Base-by-base conservation (phyloP, 345 rosid genomes). In the Hibiscus trionum region DNA sequence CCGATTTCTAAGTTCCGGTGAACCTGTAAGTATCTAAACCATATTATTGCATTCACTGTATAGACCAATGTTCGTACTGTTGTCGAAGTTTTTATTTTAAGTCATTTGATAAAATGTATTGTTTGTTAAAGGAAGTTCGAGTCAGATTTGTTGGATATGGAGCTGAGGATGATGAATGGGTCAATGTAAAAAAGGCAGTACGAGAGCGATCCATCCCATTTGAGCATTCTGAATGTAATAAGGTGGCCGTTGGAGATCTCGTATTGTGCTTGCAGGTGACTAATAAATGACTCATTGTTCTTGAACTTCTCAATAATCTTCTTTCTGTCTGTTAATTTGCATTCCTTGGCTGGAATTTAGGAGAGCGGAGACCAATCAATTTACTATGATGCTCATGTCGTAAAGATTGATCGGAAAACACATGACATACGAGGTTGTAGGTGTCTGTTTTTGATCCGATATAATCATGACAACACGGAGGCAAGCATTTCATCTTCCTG, bases 351-450 rank as follows among this genome's bases (percentile, higher is more conserved):
- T 76, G 39, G 63, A 31, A 29, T 33, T 75, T 55, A 88, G 96
- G 92, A 88, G 77, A 86, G 83, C 72, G 82, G 86, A 63, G 90
- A 88, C 77, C 87, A 84, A 47, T 88, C 88, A 19, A 85, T 79
- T 69, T 78, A 90, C 74, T 86, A 85, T 49, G 93, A 88, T 66
- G 88, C 91, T 77, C 89, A 73, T 17, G 77, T 90, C 11, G 10
- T 76, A 19, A 82, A 79, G 33, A 86, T 90, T 57, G 81, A 86
- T 62, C 82, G 85, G 80, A 88, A 72, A 79, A 80, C 75, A 65
- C 91, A 90, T 37, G 96, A 88, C 70, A 81, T 88, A 27, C 85
- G 92, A 81, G 96, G 93, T 27, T 90, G 96, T 75, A 78, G 96
- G 78, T 90, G 96, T 59, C 69, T 86, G 5, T 90, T 86, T 79